phyloP scores from a whole-genome alignment of 2,329 filamentous ascomycete genomes.

The Xylariaceae sp. region DNA sequence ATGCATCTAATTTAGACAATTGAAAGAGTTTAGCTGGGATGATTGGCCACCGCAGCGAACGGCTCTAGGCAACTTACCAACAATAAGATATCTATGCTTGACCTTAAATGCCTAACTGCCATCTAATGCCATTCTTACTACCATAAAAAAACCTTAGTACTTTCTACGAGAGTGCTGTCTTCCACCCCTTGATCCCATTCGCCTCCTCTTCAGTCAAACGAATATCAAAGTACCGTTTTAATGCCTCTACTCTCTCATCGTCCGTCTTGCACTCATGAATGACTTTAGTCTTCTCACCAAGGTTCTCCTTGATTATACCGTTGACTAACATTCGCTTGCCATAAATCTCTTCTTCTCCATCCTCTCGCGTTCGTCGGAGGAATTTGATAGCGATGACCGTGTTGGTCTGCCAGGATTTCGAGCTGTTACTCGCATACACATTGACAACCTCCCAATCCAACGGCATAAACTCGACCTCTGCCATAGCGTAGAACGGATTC shows the following conservation, averaged over 20 bases:
- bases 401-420: constrained; percentile 59
- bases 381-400: constrained; percentile 60
- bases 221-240: constrained; percentile 29
- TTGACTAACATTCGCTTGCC: constrained; percentile 61
- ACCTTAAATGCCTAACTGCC: too few species aligned
- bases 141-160: background rate
- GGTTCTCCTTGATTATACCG: constrained; percentile 58
- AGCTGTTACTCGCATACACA: constrained; percentile 57
- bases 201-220: constrained; percentile 27
- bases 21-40: too few species aligned
- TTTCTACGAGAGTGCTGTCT: constrained; percentile 44
- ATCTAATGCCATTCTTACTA: too few species aligned
- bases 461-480: constrained; percentile 66
- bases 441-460: constrained; percentile 68
- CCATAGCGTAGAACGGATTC: constrained; percentile 68
- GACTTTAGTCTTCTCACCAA: constrained; percentile 55
- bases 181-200: constrained; percentile 54
- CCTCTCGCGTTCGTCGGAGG: constrained; percentile 42
- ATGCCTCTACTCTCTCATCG: constrained; percentile 27
- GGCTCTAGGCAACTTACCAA: too few species aligned
- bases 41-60: too few species aligned
- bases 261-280: constrained; percentile 57
- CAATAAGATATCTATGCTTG: too few species aligned
- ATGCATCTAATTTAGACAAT: too few species aligned
- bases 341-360: constrained; percentile 52